phyloP scores from a whole-genome alignment of 768 basidiomycete species.

The Russula lepida region DNA sequence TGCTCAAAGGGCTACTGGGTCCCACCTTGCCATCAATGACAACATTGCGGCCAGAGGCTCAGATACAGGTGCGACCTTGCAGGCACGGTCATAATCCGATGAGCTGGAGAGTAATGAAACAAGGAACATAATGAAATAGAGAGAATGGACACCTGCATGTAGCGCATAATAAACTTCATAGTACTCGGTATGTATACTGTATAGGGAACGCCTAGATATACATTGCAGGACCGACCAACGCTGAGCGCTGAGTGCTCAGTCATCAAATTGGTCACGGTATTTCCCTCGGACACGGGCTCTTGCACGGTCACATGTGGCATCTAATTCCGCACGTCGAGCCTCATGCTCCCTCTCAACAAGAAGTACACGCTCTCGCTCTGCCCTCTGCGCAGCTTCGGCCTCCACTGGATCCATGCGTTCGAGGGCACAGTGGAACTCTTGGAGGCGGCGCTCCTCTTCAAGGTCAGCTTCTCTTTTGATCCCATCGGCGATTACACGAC shows the following conservation, averaged over 20 bases:
- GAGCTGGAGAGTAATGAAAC: not conserved
- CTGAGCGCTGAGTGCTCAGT: too few species aligned
- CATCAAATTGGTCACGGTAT: too few species aligned
- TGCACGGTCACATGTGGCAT: not conserved
- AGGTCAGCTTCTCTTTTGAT: not conserved
- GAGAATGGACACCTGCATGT: not conserved
- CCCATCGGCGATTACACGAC: not conserved
- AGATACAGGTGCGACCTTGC: not conserved
- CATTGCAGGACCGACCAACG: too few species aligned
- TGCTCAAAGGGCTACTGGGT: too few species aligned
- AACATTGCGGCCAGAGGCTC: too few species aligned
- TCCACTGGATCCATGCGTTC: not conserved
- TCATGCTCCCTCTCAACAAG: not conserved
- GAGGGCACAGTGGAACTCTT: not conserved
- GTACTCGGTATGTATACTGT: too few species aligned
- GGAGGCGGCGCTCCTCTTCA: not conserved
- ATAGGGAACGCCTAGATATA: too few species aligned
- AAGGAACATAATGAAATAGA: too few species aligned
- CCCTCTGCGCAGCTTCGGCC: not conserved
- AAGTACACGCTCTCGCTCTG: not conserved
- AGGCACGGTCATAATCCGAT: not conserved
- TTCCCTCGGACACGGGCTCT: not conserved
- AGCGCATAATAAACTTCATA: not conserved
- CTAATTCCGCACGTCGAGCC: not conserved
- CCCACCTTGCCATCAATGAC: too few species aligned